Conservation (phyloP, 331 rosid species). For the Quercus phellos region DNA sequence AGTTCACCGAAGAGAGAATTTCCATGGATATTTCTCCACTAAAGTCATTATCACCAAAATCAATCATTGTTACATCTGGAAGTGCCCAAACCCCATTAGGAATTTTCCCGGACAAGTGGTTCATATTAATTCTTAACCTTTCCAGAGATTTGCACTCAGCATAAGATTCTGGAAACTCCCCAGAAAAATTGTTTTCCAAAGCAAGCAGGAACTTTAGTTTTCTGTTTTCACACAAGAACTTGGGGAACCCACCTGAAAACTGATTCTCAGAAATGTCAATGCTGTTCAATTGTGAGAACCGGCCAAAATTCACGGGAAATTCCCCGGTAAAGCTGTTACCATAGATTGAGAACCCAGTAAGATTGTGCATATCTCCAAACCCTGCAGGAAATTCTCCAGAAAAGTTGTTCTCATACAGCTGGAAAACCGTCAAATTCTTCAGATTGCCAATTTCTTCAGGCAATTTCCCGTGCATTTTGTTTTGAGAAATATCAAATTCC, state of each 20-base stretch:
- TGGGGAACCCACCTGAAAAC: constrained; percentile 86
- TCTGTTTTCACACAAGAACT: constrained; percentile 63
- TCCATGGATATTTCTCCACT: constrained; percentile 54
- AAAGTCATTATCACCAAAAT: constrained; percentile 66
- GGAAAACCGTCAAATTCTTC: constrained; percentile 72
- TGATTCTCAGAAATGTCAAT: constrained; percentile 91
- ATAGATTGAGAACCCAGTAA: constrained; percentile 63
- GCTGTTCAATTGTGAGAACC: constrained; percentile 56
- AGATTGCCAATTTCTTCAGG: constrained; percentile 61
- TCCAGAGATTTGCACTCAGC: constrained; percentile 62
- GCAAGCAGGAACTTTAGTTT: constrained; percentile 71
- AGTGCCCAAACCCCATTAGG: constrained; percentile 75
- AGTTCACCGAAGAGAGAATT: constrained; percentile 58
- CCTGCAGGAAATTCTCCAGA: constrained; percentile 80
- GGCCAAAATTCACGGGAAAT: constrained; percentile 62
- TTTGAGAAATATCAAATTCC: constrained; percentile 74
- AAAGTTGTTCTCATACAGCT: constrained; percentile 58
- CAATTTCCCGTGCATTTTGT: constrained; percentile 56
- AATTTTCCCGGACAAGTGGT: constrained; percentile 62
- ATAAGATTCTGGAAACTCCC: constrained; percentile 63
- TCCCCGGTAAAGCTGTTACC: constrained; percentile 65
- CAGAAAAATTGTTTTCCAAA: constrained; percentile 70
- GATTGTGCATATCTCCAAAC: constrained; percentile 73
- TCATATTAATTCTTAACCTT: constrained; percentile 71
- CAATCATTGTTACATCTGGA: constrained; percentile 63